Base-by-base conservation (phyloP, 768 basidiomycete genomes). In the Hebeloma cylindrosporum region DNA sequence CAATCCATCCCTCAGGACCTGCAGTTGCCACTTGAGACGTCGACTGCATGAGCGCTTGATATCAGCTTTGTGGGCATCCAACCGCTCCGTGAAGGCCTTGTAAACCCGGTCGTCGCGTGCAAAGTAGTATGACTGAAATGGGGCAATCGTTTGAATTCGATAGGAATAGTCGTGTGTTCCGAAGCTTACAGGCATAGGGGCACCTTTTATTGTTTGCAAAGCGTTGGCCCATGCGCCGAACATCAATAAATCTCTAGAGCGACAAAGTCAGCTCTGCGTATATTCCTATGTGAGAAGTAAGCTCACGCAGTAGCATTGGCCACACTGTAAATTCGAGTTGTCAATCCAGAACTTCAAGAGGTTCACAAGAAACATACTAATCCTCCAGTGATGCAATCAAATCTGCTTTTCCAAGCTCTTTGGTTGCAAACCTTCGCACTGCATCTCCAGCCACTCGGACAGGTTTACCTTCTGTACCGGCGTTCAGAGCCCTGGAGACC, bases 71-170 rank as follows among this genome's bases (percentile, higher is more conserved):
- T 78, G 66, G 21, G 60, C 59, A 28, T 74, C 68, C 17, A 75
- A 53, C 25, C 71, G 65, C 18, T 83, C 77, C 4, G 68, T 66
- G 46, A 92, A 88, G 2, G 82, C 78, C 51, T 75, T 83, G 64
- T 85, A 88, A 10, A 89, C 82, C 26, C 94, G 81, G 50, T 92
- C 86, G 63, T 98, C 95, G 16, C 95, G 79, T 32, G 94, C 95
- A 58, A 98, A 98, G 57, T 86, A 92, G 51, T 88, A 93, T n/a
- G 82, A 77, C 89, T 91, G 40, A 23, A 53, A 7, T 16, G 18
- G 25, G 48, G 29, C 25, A 41, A 13, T 5, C 7, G 6, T 8
- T 26, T 44, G 7, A 25, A 23, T 23, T 10, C 30, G 29, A 10
- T 40, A 43, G 4, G 30, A n/a, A 22, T 31, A 47, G 9, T 20